These are phyloP conservation scores for Mucuna pruriens DNA, from an alignment of 306 rosid genomes.

Conservation along the genomic window DNA sequence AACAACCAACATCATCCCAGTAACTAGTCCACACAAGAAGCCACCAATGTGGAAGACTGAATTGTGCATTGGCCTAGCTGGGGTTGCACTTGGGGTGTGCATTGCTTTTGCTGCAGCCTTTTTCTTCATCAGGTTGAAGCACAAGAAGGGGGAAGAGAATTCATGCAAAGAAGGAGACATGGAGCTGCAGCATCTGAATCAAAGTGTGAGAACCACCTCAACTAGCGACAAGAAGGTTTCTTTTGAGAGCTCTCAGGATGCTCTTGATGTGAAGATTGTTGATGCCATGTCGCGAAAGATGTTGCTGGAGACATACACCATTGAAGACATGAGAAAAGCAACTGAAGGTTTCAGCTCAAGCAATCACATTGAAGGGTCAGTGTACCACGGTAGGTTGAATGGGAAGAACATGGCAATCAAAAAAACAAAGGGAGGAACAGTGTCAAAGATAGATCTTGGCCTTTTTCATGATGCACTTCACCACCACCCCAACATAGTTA, in stretches of 20 bases:
- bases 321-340: constrained; percentile 71
- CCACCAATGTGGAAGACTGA: constrained; percentile 58
- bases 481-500: constrained; percentile 80
- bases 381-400: constrained; percentile 75
- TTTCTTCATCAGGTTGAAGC: constrained; percentile 58
- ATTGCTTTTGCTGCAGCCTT: constrained; percentile 56
- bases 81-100: constrained; percentile 53
- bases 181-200: constrained; percentile 85
- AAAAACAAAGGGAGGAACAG: constrained; percentile 41
- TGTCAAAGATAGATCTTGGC: constrained; percentile 60
- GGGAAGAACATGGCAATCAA: constrained; percentile 85
- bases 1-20: constrained; percentile 44
- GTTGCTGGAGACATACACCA: constrained; percentile 56
- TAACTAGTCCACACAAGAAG: constrained; percentile 53
- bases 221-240: constrained; percentile 83
- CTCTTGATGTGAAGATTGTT: constrained; percentile 49
- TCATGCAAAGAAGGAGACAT: constrained; percentile 57
- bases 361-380: constrained; percentile 82
- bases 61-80: constrained; percentile 57
- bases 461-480: constrained; percentile 63
- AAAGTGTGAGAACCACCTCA: constrained; percentile 79
- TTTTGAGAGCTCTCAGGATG: constrained; percentile 66
- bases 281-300: constrained; percentile 51
- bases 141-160: constrained; percentile 50
- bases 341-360: constrained; percentile 80